These are phyloP conservation scores for Sporothrix euskadiensis DNA, from an alignment of 2,329 filamentous ascomycete species.

Conservation along the genomic window DNA sequence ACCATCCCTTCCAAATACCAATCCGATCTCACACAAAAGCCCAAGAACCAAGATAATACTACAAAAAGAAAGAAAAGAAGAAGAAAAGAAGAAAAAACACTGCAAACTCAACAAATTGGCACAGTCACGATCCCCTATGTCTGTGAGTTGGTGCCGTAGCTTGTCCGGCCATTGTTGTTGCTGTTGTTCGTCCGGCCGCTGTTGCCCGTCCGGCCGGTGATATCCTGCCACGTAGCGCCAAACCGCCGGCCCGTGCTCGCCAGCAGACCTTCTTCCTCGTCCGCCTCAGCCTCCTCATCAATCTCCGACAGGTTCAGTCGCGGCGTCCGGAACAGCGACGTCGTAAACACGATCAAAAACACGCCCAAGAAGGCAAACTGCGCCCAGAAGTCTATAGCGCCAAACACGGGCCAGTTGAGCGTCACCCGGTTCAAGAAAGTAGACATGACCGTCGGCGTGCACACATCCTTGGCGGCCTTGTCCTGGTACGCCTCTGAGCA, in stretches of 20 bases:
- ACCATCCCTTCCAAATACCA: background rate
- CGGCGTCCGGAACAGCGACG: constrained; percentile 77
- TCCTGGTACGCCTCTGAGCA: constrained; percentile 78
- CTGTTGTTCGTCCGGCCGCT: background rate
- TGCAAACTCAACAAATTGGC: background rate
- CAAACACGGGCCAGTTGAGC: constrained; percentile 94
- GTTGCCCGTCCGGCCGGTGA: constrained; percentile 58
- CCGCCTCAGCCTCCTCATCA: constrained; percentile 86
- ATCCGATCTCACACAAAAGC: too few relatives aligned
- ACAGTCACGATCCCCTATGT: background rate
- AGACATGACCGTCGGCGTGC: constrained; percentile 86
- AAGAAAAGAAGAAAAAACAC: too few relatives aligned
- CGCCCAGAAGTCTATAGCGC: constrained; percentile 90
- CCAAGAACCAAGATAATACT: background rate
- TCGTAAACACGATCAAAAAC: constrained; percentile 78
- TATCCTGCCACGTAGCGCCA: constrained; percentile 85
- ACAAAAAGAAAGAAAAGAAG: background rate
- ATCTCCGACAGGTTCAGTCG: constrained; percentile 72
- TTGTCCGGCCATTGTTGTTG: background rate
- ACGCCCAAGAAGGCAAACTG: constrained; percentile 88
- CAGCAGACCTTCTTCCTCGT: constrained; percentile 90
- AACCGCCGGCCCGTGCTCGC: constrained; percentile 80
- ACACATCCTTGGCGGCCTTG: constrained; percentile 72
- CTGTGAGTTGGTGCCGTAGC: constrained; percentile 24
- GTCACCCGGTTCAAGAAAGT: constrained; percentile 92